Conservation (phyloP, 1,139 yeast genomes). For the Candida neerlandica region DNA sequence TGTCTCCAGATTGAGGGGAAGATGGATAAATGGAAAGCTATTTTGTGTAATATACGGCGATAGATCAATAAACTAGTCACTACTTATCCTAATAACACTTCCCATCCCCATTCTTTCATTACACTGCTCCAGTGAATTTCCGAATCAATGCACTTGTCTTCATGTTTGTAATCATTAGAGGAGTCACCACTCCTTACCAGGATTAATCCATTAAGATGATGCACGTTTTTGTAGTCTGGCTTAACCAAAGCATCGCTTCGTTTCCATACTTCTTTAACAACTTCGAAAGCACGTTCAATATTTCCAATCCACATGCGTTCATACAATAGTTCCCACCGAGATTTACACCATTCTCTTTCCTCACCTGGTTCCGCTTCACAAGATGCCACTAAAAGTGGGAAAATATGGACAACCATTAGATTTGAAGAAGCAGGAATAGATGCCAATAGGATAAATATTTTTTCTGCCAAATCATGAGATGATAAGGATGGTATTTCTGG, state of each 20-base stretch:
- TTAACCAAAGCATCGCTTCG: constrained; percentile 50
- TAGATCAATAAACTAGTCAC: no score
- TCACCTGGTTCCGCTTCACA: constrained; percentile 64
- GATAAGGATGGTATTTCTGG: constrained; percentile 64
- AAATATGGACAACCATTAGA: constrained; percentile 59
- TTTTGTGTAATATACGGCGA: no score
- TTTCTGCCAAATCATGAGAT: constrained; percentile 60
- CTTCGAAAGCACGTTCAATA: constrained; percentile 64
- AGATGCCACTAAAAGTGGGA: constrained; percentile 63
- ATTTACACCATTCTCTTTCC: constrained; percentile 62
- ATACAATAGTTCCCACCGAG: constrained; percentile 59
- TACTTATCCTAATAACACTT: constrained; percentile 49
- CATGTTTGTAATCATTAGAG: constrained; percentile 21
- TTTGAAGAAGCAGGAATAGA: constrained; percentile 64
- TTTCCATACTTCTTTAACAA: constrained; percentile 71
- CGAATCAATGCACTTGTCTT: constrained; percentile 33
- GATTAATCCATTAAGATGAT: constrained; percentile 46
- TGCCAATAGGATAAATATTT: constrained; percentile 59
- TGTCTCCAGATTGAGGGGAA: not conserved
- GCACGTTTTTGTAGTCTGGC: constrained; percentile 22
- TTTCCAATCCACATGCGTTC: constrained; percentile 65
- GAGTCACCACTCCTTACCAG: constrained; percentile 38
- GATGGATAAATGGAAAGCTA: no score
- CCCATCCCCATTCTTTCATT: constrained; percentile 80
- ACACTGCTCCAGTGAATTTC: constrained; percentile 69